Conservation (phyloP, 805 yeast genomes). For the Sugiyamaella valdiviana region DNA sequence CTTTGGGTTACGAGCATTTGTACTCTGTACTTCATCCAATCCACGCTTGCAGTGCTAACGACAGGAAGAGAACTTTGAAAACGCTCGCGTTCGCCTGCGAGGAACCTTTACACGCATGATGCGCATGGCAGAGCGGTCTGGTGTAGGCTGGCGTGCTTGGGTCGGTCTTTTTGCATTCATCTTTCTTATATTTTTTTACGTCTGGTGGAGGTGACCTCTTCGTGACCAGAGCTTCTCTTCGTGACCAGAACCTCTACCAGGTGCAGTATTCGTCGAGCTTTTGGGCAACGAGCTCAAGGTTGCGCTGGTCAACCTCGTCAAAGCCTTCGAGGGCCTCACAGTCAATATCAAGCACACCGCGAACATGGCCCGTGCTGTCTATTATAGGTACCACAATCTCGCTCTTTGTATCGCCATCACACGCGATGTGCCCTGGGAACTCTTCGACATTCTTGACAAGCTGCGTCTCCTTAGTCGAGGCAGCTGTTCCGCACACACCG, state of each 20-base stretch:
- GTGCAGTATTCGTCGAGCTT: slow-evolving; percentile 49
- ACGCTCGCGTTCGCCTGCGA: slow-evolving; percentile 42
- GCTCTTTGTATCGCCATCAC: slow-evolving; percentile 91
- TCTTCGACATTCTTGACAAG: slow-evolving; percentile 69
- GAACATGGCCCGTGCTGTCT: slow-evolving; percentile 35
- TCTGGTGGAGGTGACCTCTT: slow-evolving; percentile 21
- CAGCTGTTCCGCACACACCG: slow-evolving; percentile 94
- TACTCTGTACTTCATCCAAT: background rate
- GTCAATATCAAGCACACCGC: slow-evolving; percentile 86
- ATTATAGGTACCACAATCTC: slow-evolving; percentile 88
- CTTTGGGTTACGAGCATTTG: slow-evolving; percentile 4
- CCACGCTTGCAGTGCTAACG: background rate
- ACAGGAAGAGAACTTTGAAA: slow-evolving; percentile 41
- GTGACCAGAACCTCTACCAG: slow-evolving; percentile 39
- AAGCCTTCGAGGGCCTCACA: slow-evolving; percentile 63
- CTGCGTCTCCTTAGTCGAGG: slow-evolving; percentile 52
- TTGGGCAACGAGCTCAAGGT: slow-evolving; percentile 54
- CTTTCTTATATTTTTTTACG: slow-evolving; percentile 39
- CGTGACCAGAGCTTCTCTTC: background rate
- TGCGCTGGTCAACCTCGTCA: slow-evolving; percentile 51
- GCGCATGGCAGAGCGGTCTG: slow-evolving; percentile 56
- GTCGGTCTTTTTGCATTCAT: slow-evolving; percentile 41
- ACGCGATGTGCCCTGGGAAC: slow-evolving; percentile 92
- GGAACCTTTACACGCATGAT: slow-evolving; percentile 52
- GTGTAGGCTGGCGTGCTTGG: slow-evolving; percentile 63